Evolutionary conservation across 352 stramenopile species (phyloP), one percentile per base, ranked within the genome.

Genomic region (Pythium guiyangense): DNA sequence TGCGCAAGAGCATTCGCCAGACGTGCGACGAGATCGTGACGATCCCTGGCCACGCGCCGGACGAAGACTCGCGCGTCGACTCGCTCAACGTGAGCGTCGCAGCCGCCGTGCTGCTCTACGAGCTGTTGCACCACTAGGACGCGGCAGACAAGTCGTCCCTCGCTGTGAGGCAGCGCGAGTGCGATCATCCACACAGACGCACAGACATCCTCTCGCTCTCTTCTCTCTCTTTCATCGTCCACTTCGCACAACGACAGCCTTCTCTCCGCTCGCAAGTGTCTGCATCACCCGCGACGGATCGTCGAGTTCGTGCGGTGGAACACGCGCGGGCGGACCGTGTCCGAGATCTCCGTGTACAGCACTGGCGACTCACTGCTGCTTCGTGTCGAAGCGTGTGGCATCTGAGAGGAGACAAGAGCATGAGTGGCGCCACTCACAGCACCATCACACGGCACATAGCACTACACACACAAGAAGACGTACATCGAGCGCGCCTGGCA

Each of bases 31-130:
- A 86, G 18, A 79, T 93, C 49, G 76, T 90, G 35, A 83, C 71
- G 14, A 93, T 93, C 49, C 77, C 83, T 51, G 74, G 77, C 80
- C 64, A 49, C 39, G 69, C 67, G n/a, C 67, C 70, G 10, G 77
- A 90, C 25, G 66, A 75, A 65, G 71, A 87, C 47, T 86, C 83
- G 10, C 69, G 60, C 31, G 84, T 93, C 6, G 80, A 93, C 65
- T 93, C 84, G 15, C 74, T 93, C 20, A 93, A 93, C 59, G 79
- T 93, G 26, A 91, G 79, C 26, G 84, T 90, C 12, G 84, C 84
- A 1, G 72, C 84, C 2, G 84, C 77, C 11, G 85, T 93, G 51
- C 69, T 93, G 31, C 67, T 93, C 34, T 91, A 93, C 52, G 76
- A 91, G 57, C 69, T 88, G 15, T 66, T 91, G n/a, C 77, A 86